These are phyloP conservation scores for Hebeloma cylindrosporum DNA, from an alignment of 768 basidiomycete genomes.

Conservation along the genomic window DNA sequence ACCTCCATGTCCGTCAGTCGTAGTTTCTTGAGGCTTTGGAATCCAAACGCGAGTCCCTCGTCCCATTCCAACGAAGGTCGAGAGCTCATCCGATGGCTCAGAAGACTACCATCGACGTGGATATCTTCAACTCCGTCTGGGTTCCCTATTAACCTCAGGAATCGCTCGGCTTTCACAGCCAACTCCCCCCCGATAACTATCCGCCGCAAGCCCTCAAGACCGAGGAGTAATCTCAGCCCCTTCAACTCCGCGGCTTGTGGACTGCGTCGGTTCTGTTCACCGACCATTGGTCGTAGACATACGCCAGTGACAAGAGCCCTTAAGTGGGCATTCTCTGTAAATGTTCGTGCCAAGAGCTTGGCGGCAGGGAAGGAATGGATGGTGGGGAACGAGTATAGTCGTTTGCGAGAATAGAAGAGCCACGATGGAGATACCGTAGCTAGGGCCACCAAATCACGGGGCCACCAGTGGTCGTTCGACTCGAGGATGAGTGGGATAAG, in stretches of 20 bases:
- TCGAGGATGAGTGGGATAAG: slow-evolving; percentile 54
- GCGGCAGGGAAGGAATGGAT: slow-evolving; percentile 43
- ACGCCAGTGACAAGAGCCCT: slow-evolving; percentile 39
- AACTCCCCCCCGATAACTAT: slow-evolving; percentile 50
- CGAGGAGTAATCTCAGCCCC: slow-evolving; percentile 43
- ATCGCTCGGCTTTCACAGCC: slow-evolving; percentile 46
- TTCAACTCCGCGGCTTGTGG: slow-evolving; percentile 29
- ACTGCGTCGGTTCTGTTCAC: slow-evolving; percentile 9
- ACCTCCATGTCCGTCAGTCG: slow-evolving; percentile 45
- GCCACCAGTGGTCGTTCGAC: slow-evolving; percentile 51
- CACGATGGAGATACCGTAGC: slow-evolving; percentile 50
- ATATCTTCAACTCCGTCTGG: slow-evolving; percentile 42
- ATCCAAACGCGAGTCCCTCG: slow-evolving; percentile 45
- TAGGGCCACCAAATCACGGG: slow-evolving; percentile 47
- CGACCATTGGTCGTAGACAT: slow-evolving; percentile 37
- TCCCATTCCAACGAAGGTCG: slow-evolving; percentile 54
- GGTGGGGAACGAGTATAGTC: slow-evolving; percentile 44
- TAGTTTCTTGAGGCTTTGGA: slow-evolving; percentile 43
- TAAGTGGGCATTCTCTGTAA: slow-evolving; percentile 38
- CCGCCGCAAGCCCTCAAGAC: slow-evolving; percentile 40
- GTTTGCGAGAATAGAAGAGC: slow-evolving; percentile 42
- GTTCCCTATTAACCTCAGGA: slow-evolving; percentile 41
- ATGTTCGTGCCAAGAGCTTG: slow-evolving; percentile 40
- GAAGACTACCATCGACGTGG: slow-evolving; percentile 46
- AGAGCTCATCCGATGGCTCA: slow-evolving; percentile 23